phyloP scores from a whole-genome alignment of 2,329 filamentous ascomycete genomes.

The Fusarium dlaminii region DNA sequence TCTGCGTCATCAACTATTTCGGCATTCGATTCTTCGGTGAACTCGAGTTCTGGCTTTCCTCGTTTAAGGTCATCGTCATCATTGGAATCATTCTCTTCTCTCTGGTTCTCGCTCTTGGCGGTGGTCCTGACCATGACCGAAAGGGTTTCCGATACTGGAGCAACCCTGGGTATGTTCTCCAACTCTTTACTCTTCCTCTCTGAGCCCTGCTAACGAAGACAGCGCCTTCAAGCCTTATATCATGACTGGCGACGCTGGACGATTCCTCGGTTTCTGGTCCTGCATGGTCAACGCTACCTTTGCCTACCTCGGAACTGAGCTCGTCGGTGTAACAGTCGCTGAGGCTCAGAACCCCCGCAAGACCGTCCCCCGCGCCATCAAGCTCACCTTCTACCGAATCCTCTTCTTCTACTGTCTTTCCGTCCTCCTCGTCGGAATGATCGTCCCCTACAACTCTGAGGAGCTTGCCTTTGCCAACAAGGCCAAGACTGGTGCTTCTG shows the following conservation, averaged over 20 bases:
- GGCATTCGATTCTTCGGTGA: slow-evolving; percentile 76
- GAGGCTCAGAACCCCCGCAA: slow-evolving; percentile 83
- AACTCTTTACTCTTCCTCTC: no score
- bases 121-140: slow-evolving; percentile 69
- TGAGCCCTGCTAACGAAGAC: not conserved
- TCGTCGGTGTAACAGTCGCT: slow-evolving; percentile 81
- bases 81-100: slow-evolving; percentile 72
- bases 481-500: slow-evolving; percentile 51
- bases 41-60: slow-evolving; percentile 69
- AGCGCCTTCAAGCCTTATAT: slow-evolving; percentile 51
- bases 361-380: slow-evolving; percentile 81
- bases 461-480: slow-evolving; percentile 68
- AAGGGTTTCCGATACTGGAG: slow-evolving; percentile 75
- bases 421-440: slow-evolving; percentile 79
- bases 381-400: slow-evolving; percentile 84
- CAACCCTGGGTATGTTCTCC: slow-evolving; percentile 55
- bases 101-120: slow-evolving; percentile 70
- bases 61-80: slow-evolving; percentile 75
- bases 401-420: slow-evolving; percentile 81
- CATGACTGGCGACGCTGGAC: slow-evolving; percentile 50
- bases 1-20: slow-evolving; percentile 74
- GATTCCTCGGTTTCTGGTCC: slow-evolving; percentile 73
- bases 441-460: slow-evolving; percentile 75
- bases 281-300: slow-evolving; percentile 81
- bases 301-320: slow-evolving; percentile 79